Evolutionary conservation across 768 basidiomycete genomes (phyloP), one percentile per base, ranked within the genome.

Genomic region (Macrolepiota albuminosa): DNA sequence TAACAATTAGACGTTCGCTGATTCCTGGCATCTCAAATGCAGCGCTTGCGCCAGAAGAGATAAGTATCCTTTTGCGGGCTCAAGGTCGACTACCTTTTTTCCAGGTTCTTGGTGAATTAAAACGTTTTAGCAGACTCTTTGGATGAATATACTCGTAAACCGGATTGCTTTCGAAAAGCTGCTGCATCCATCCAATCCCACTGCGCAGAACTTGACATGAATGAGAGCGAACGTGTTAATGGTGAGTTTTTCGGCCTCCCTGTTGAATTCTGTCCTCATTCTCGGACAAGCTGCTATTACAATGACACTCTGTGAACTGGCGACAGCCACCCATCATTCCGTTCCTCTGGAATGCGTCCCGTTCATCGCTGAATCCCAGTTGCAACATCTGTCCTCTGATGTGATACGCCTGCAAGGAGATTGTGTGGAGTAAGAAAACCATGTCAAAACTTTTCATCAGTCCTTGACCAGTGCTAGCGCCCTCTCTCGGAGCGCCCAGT

Each of bases 261-360:
- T 7, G 14, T 45, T n/a, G 31, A 4, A 42, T 6, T 4, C 46
- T 42, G 16, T 26, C 36, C 54, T 18, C 49, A 39, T 24, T 51
- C 37, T 56, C 9, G n/a, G 4, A 42, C 24, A 57, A 91, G 89
- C 83, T 66, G 87, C 89, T 2, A 88, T 91, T 51, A 79, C 82
- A 6, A 85, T 91, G 84, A 91, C 89, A 2, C 74, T 91, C 43
- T 91, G 89, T 69, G 89, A 91, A 71, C 73, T 91, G n/a, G 82
- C 84, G 21, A 91, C 88, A 2, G 89, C 88, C 21, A 81, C 80
- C 55, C 84, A 87, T 64, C 79, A 87, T 69, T 78, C 86, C 1
- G 71, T 82, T 18, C 89, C 89, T 3, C 72, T 89, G 64, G 89
- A 91, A 73, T 91, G 89, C 61, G 67, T 64, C 7, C 61, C 72